Evolutionary conservation across 352 stramenopile species (phyloP).

Genomic region (Poterioochromonas sp.): DNA sequence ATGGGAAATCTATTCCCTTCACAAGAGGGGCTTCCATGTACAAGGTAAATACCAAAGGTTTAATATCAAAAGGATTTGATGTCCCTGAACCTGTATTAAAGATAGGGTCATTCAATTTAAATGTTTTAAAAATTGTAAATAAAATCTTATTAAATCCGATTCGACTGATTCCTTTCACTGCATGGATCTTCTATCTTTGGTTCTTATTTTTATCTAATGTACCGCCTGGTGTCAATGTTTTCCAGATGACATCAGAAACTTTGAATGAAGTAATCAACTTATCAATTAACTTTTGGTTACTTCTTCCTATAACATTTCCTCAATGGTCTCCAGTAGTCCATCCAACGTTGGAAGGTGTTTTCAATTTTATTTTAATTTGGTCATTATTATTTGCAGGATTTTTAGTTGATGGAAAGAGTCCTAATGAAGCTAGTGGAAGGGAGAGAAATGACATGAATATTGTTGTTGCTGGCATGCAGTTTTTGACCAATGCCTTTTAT

Average conservation of each 20-base stretch:
- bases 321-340: slow-evolving; percentile 53
- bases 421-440: slow-evolving; percentile 4
- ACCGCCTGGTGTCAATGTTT: slow-evolving; percentile 44
- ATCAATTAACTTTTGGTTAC: slow-evolving; percentile 61
- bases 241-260: slow-evolving; percentile 26
- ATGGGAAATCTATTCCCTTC: slow-evolving; percentile 51
- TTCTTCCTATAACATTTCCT: slow-evolving; percentile 53
- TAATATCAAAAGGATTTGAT: slow-evolving; percentile 56
- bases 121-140: slow-evolving; percentile 21
- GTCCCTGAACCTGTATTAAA: slow-evolving; percentile 57
- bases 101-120: slow-evolving; percentile 41
- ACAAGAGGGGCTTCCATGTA: slow-evolving; percentile 58
- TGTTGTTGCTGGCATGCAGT: slow-evolving; percentile 60
- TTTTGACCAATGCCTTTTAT: slow-evolving; percentile 59
- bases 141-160: slow-evolving; percentile 22
- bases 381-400: slow-evolving; percentile 61
- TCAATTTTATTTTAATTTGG: slow-evolving; percentile 63
- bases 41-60: slow-evolving; percentile 49
- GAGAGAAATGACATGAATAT: slow-evolving; percentile 47
- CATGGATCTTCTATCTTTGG: slow-evolving; percentile 32
- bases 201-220: slow-evolving; percentile 27
- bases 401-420: slow-evolving; percentile 52
- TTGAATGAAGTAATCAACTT: slow-evolving; percentile 42
- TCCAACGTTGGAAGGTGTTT: slow-evolving; percentile 59
- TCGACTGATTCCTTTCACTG: slow-evolving; percentile 25